phyloP scores from a whole-genome alignment of 2,329 filamentous ascomycete genomes.

The Penicillium hordei region DNA sequence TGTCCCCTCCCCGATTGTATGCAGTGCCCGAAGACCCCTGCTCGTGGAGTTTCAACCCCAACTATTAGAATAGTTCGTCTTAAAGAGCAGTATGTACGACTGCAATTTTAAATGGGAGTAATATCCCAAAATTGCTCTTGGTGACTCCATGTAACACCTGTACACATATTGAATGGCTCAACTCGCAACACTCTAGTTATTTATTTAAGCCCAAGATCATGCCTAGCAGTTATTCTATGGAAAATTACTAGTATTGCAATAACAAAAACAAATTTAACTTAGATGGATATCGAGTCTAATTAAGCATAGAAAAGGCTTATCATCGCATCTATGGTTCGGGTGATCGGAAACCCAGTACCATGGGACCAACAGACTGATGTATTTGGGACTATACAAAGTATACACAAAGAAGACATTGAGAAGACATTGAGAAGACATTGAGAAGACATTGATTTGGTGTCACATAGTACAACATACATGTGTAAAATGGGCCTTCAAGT shows the following conservation, averaged over 20 bases:
- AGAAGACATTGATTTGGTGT: not conserved
- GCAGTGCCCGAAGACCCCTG: not conserved
- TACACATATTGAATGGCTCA: not conserved
- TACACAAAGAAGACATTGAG: not conserved
- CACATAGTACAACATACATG: not conserved
- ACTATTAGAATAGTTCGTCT: not conserved
- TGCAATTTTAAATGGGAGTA: not conserved
- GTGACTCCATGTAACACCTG: not conserved
- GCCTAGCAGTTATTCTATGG: not conserved
- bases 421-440: no score
- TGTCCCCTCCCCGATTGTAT: not conserved
- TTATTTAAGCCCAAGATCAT: not conserved
- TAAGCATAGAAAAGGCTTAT: slow-evolving; percentile 6
- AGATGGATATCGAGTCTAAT: not conserved
- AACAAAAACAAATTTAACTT: not conserved
- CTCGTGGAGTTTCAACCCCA: not conserved
- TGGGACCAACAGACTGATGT: not conserved
- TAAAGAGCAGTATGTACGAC: not conserved
- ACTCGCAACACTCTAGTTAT: not conserved
- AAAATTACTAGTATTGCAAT: not conserved
- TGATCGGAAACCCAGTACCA: slow-evolving; percentile 8
- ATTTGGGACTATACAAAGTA: not conserved
- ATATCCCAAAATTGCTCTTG: not conserved
- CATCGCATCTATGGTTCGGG: slow-evolving; percentile 5
- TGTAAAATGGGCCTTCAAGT: not conserved